A percentile compares a stretch with the other conserved stretches of the same genome.
Conservation (phyloP, 2,329 filamentous ascomycete species). For the Cytospora schulzeri region DNA sequence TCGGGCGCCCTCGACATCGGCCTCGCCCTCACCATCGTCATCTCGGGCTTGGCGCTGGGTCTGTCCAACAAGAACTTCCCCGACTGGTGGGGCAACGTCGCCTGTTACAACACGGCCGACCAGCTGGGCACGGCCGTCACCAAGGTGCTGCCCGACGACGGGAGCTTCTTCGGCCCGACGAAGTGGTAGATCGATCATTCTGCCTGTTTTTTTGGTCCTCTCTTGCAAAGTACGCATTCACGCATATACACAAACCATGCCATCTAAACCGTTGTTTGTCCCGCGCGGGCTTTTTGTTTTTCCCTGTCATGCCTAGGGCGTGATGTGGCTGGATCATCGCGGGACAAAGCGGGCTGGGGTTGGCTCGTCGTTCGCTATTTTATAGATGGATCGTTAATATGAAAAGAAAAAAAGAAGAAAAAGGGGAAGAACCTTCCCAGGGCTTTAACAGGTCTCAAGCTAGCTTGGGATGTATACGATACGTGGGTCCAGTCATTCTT, state of each 20-base stretch:
- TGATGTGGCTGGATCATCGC: neutral
- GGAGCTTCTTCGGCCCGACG: slow-evolving; percentile 13
- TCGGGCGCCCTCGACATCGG: slow-evolving; percentile 55
- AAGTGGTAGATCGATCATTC: slow-evolving; percentile 12
- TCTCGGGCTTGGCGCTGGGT: slow-evolving; percentile 38
- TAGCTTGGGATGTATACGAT: neutral
- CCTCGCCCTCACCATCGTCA: slow-evolving; percentile 54
- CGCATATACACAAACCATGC: neutral
- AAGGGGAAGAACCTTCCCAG: neutral
- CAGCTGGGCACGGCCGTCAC: neutral
- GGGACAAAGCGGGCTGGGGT: neutral
- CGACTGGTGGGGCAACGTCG: slow-evolving; percentile 12
- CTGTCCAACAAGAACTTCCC: slow-evolving; percentile 9
- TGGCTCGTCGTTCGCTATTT: neutral
- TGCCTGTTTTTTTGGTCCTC: no score
- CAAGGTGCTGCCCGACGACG: slow-evolving; percentile 13
- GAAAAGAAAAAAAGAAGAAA: neutral
- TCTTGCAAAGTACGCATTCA: no score
- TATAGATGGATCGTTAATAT: neutral
- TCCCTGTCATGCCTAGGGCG: neutral
- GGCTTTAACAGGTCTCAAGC: neutral
- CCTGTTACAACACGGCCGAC: slow-evolving; percentile 8
- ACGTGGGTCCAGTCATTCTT: neutral
- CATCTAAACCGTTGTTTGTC: neutral
- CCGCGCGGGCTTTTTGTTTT: neutral